Percentiles rank a stretch among this genome's conserved stretches.
Evolutionary conservation across 2,329 filamentous ascomycete genomes (phyloP).

Genomic region (Fulvia fulva): DNA sequence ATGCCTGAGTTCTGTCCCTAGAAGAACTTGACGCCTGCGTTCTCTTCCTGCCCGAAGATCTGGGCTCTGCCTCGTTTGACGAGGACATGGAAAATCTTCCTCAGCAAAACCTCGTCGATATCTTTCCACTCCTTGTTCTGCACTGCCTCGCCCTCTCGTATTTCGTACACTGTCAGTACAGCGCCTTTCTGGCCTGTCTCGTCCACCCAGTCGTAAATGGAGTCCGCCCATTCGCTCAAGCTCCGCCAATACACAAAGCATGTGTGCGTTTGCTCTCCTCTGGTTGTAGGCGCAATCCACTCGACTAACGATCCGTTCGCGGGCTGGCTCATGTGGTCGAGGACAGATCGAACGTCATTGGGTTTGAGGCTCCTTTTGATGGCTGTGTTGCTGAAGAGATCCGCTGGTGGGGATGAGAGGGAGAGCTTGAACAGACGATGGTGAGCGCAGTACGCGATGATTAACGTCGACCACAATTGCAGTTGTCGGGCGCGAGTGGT

Average conservation of each 20-base stretch:
- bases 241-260: slow-evolving; percentile 81
- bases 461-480: slow-evolving; percentile 77
- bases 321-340: slow-evolving; percentile 53
- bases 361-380: slow-evolving; percentile 47
- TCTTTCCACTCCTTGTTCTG: slow-evolving; percentile 39
- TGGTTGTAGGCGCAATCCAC: slow-evolving; percentile 49
- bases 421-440: slow-evolving; percentile 73
- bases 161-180: slow-evolving; percentile 89
- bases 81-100: slow-evolving; percentile 72
- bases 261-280: slow-evolving; percentile 47
- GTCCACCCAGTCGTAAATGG: slow-evolving; percentile 76
- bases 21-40: slow-evolving; percentile 94
- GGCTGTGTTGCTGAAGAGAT: slow-evolving; percentile 50
- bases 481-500: slow-evolving; percentile 72
- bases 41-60: slow-evolving; percentile 84
- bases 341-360: slow-evolving; percentile 50
- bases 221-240: slow-evolving; percentile 83
- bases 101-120: slow-evolving; percentile 76
- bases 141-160: slow-evolving; percentile 81
- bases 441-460: slow-evolving; percentile 78
- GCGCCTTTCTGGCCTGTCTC: slow-evolving; percentile 82
- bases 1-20: slow-evolving; percentile 42
- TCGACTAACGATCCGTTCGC: slow-evolving; percentile 56
- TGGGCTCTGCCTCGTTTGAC: slow-evolving; percentile 91
- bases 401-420: slow-evolving; percentile 51